These are phyloP conservation scores for Diaporthe longicolla DNA, from an alignment of 2,329 filamentous ascomycete genomes.

Conservation along the genomic window DNA sequence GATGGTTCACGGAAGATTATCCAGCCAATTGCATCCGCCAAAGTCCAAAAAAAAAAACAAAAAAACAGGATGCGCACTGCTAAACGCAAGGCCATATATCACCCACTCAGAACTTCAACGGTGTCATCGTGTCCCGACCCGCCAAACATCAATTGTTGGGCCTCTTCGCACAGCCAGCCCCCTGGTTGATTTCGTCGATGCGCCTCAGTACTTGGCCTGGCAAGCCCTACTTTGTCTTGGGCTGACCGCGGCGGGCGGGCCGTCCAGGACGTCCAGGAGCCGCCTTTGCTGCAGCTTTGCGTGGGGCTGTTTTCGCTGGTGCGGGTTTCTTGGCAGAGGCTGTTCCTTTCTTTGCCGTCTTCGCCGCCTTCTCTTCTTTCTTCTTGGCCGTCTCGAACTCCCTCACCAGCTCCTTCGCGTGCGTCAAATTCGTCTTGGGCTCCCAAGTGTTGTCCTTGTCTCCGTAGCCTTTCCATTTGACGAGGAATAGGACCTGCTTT, in stretches of 20 bases:
- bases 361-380: constrained; percentile 33
- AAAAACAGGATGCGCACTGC: not conserved
- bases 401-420: constrained; percentile 55
- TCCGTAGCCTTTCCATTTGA: constrained; percentile 68
- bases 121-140: not conserved
- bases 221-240: constrained; percentile 33
- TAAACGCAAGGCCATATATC: not conserved
- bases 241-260: constrained; percentile 27
- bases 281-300: constrained; percentile 41
- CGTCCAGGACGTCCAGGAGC: constrained; percentile 18
- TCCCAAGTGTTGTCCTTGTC: constrained; percentile 67
- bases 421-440: constrained; percentile 59
- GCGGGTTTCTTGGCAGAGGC: constrained; percentile 41
- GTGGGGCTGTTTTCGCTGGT: constrained; percentile 9
- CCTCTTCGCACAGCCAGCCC: not conserved
- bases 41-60: not conserved
- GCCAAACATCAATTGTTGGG: not conserved
- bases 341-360: constrained; percentile 25
- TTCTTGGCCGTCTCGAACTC: constrained; percentile 54
- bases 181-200: not conserved
- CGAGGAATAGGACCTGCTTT: constrained; percentile 58
- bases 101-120: not conserved
- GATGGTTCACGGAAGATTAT: not conserved
- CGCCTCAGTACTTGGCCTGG: not conserved
- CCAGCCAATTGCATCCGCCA: not conserved